Conservation (phyloP, 1,284 basidiomycete species). For the Phellinidium pouzarii region DNA sequence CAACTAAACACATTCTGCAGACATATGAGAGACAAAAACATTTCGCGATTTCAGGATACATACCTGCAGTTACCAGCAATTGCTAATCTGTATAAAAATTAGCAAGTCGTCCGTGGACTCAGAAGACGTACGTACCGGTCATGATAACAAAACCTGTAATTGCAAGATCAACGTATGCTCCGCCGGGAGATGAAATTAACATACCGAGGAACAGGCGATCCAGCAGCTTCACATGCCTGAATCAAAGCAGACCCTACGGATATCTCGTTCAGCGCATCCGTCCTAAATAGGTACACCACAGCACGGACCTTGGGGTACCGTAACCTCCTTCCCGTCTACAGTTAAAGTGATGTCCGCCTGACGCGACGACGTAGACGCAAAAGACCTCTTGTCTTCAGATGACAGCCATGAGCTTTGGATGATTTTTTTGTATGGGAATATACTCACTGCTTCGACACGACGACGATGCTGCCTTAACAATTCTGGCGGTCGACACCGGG, state of each 20-base stretch:
- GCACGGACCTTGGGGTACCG: conserved; percentile 77
- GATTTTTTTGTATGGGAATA: conserved; percentile 13
- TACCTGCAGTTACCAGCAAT: conserved; percentile 95
- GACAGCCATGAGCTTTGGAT: conserved; percentile 7
- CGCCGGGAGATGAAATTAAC: conserved; percentile 21
- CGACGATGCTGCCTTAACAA: conserved; percentile 50
- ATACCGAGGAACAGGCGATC: conserved; percentile 69
- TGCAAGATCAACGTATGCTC: conserved; percentile 19
- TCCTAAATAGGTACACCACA: conserved; percentile 1
- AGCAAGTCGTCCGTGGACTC: conserved; percentile 23
- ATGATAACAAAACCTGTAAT: conserved; percentile 83
- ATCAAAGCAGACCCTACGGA: conserved; percentile 82
- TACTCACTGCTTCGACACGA: conserved; percentile 39
- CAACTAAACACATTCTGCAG: conserved; percentile 89
- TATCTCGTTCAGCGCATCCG: conserved; percentile 17
- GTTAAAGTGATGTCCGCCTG: conserved; percentile 84
- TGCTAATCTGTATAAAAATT: conserved; percentile 50
- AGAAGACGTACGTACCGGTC: conserved; percentile 50
- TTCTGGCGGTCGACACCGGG: conserved; percentile 56
- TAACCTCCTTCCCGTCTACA: conserved; percentile 90
- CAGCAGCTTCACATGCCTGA: conserved; percentile 91
- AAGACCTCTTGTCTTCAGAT: conserved; percentile 44
- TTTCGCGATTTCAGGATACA: conserved; percentile 25
- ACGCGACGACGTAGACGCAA: conserved; percentile 58
- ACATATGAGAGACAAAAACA: conserved; percentile 16